Evolutionary conservation across 208 protist species (phyloP), one percentile per base, ranked within the genome.

Genomic region (Tritrichomonas musculus): DNA sequence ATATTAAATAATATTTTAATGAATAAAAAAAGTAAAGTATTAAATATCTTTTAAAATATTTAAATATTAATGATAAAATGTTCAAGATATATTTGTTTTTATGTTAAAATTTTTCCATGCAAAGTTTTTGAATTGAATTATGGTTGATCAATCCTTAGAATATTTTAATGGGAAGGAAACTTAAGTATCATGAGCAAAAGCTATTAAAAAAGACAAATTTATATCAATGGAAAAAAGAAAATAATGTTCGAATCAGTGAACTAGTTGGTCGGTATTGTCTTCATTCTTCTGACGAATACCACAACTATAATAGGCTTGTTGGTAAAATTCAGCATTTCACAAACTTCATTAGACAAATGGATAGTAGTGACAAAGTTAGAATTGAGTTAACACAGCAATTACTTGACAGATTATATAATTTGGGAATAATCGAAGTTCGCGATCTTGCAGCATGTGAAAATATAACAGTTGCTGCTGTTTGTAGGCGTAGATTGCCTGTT

Each of bases 101-200:
- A n/a, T n/a, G n/a, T n/a, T n/a, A n/a, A n/a, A n/a, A n/a, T n/a
- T n/a, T n/a, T n/a, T n/a, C n/a, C n/a, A n/a, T n/a, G n/a, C n/a
- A n/a, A n/a, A n/a, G n/a, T n/a, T n/a, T n/a, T n/a, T n/a, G n/a
- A n/a, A n/a, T n/a, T n/a, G n/a, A n/a, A n/a, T n/a, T n/a, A n/a
- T n/a, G n/a, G n/a, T n/a, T n/a, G n/a, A n/a, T n/a, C n/a, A n/a
- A n/a, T 72, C 64, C 33, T 72, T 30, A 72, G 33, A 72, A 72
- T 36, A 72, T 36, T 41, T 41, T 53, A 50, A 88, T 88, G 77
- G 77, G 77, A n/a, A 14, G 88, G 44, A 92, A 92, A 36, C 57
- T 92, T 22, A 92, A 92, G 39, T 92, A 50, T 27, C 88, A 92
- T 72, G 88, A 92, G 72, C 55, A 92, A 72, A 92, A 92, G n/a